phyloP scores from a whole-genome alignment of 2,329 filamentous ascomycete genomes.

The Leptoxyphium fumago region DNA sequence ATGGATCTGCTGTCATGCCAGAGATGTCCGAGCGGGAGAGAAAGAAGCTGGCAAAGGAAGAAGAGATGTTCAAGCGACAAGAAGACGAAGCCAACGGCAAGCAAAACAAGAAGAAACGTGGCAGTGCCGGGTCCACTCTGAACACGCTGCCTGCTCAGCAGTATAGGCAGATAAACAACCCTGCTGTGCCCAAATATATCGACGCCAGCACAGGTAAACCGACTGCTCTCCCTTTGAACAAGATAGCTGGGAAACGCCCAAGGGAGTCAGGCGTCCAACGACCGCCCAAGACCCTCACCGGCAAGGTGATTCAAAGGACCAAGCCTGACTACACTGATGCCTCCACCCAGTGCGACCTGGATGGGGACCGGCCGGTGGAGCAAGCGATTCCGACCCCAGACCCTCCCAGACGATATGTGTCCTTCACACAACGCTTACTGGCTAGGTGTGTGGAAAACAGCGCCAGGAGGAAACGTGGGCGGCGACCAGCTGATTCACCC shows the following conservation, averaged over 20 bases:
- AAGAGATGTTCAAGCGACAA: conserved; percentile 46
- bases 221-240: conserved; percentile 8
- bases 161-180: conserved; percentile 26
- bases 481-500: neutral
- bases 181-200: conserved; percentile 13
- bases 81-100: conserved; percentile 41
- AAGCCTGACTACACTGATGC: conserved; percentile 17
- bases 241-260: conserved; percentile 9
- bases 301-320: conserved; percentile 6
- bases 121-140: conserved; percentile 37
- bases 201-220: conserved; percentile 16
- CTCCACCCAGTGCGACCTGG: conserved; percentile 20
- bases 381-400: conserved; percentile 7
- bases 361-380: conserved; percentile 15
- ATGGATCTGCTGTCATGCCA: conserved; percentile 27
- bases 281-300: conserved; percentile 3
- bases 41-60: conserved; percentile 47
- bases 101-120: conserved; percentile 40
- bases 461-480: conserved; percentile 5
- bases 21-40: conserved; percentile 48
- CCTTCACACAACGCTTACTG: conserved; percentile 18
- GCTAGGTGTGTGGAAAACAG: conserved; percentile 20
- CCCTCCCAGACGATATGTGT: conserved; percentile 12
- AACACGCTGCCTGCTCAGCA: conserved; percentile 34
- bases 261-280: conserved; percentile 5